Evolutionary conservation across 1,139 yeast species (phyloP).

Genomic region (Nakaseomyces uthaithaninus): DNA sequence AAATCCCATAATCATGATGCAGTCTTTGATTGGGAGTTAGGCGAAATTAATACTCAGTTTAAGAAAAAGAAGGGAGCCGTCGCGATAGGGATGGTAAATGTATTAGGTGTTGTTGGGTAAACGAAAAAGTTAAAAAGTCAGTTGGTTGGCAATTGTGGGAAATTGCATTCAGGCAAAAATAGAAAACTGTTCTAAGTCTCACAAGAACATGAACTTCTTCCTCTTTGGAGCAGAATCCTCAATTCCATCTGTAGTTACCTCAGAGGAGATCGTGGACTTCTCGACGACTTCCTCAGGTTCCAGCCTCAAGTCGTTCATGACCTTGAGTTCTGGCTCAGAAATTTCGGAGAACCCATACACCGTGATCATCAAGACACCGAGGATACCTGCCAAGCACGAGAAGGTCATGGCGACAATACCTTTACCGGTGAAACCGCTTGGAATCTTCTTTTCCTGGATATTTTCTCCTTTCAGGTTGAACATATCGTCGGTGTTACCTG

Average conservation of each 20-base stretch:
- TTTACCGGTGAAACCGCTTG: conserved; percentile 79
- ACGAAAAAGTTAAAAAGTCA: too few species aligned
- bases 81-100: too few species aligned
- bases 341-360: conserved; percentile 78
- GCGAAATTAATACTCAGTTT: too few species aligned
- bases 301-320: conserved; percentile 39
- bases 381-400: conserved; percentile 68
- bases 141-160: too few species aligned
- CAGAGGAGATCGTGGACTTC: neutral
- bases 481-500: conserved; percentile 55
- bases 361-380: conserved; percentile 70
- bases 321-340: conserved; percentile 47
- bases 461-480: conserved; percentile 65
- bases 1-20: too few species aligned
- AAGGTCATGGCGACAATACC: conserved; percentile 84
- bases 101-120: too few species aligned
- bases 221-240: neutral
- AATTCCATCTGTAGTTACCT: neutral
- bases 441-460: conserved; percentile 55
- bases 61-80: too few species aligned
- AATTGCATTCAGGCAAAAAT: neutral
- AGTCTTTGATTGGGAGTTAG: too few species aligned
- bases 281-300: conserved; percentile 10
- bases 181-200: neutral
- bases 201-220: conserved; percentile 1